Evolutionary conservation across 805 yeast genomes (phyloP).

Genomic region (Wickerhamomyces bovis): DNA sequence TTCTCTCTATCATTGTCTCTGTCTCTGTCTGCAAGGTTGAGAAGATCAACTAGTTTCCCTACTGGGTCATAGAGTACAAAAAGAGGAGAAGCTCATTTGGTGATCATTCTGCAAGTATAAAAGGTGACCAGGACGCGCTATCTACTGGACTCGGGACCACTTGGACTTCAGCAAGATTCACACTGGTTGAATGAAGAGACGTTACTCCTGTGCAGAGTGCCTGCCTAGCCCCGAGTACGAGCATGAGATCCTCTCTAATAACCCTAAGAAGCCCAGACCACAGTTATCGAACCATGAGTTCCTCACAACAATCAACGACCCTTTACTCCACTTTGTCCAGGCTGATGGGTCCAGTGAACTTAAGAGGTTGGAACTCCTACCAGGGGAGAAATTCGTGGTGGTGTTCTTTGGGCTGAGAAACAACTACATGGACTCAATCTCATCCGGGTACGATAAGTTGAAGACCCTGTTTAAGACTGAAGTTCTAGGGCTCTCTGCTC

Average conservation of each 20-base stretch:
- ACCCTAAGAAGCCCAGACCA: background rate
- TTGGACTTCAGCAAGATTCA: too few species aligned
- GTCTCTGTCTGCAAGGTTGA: too few species aligned
- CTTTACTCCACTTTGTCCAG: slow-evolving; percentile 8
- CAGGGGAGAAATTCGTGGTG: slow-evolving; percentile 11
- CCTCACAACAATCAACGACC: slow-evolving; percentile 8
- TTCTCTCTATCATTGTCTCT: too few species aligned
- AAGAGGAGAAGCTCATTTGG: background rate
- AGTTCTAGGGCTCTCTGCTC: slow-evolving; percentile 18
- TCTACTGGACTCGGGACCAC: too few species aligned
- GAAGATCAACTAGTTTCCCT: too few species aligned
- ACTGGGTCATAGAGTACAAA: too few species aligned
- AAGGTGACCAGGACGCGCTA: too few species aligned
- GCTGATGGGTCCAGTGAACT: background rate
- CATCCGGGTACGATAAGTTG: background rate
- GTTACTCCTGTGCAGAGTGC: background rate
- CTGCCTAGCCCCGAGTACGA: slow-evolving; percentile 15
- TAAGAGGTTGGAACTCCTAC: slow-evolving; percentile 2
- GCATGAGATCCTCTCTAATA: background rate
- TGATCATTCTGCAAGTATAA: too few species aligned
- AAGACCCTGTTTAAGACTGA: slow-evolving; percentile 6
- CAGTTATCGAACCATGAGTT: slow-evolving; percentile 7
- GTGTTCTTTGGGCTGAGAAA: slow-evolving; percentile 22
- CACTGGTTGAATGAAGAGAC: slow-evolving; percentile 17
- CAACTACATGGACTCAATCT: slow-evolving; percentile 11